Base-by-base conservation (phyloP, 2,329 filamentous ascomycete genomes). In the Triangularia verruculosa region DNA sequence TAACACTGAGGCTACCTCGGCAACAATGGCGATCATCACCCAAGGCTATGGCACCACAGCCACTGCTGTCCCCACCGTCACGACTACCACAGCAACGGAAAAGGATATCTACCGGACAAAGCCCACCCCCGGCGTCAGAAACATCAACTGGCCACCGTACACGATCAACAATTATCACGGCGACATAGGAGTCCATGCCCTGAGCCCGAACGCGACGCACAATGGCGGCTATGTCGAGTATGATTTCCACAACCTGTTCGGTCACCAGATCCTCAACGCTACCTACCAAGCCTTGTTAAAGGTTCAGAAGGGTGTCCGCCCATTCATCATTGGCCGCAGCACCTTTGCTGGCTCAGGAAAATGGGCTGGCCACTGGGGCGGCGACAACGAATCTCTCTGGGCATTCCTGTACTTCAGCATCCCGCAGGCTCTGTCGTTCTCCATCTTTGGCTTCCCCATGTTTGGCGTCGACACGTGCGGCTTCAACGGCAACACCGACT, bases 311-410 rank as follows among this genome's bases (percentile, higher is more conserved):
- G 80, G 78, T 13, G 90, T 90, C 74, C 86, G 92, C 0, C 92
- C 92, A 0, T 91, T 96, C 76, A 90, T 96, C 72, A 84, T 96
- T 70, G 90, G 89, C 0, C 87, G 92, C 15, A 91, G 89, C 43
- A 95, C 91, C 1, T 95, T 94, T 71, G 83, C 90, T 9, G 91
- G 92, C 2, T 86, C 86, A 0, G 92, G 92, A 1, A 86, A 86
- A 73, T 89, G 84, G 78, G 88, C 90, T 1, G 91, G 90, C 1
- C 91, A 95, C 75, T 96, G 91, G 91, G 90, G 91, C 28, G 90
- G 89, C 32, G 88, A 94, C 74, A 93, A 93, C 71, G 78, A 80
- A 17, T 89, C 87, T 2, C 82, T 85, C 13, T 94, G 89, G 86
- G 82, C 83, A 0, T 89, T 87, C 73, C 90, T 93, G 85, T 89